Percentiles rank a stretch among this genome's conserved stretches.
Evolutionary conservation across 768 basidiomycete species (phyloP).

Genomic region (Tylopilus rubrobrunneus): DNA sequence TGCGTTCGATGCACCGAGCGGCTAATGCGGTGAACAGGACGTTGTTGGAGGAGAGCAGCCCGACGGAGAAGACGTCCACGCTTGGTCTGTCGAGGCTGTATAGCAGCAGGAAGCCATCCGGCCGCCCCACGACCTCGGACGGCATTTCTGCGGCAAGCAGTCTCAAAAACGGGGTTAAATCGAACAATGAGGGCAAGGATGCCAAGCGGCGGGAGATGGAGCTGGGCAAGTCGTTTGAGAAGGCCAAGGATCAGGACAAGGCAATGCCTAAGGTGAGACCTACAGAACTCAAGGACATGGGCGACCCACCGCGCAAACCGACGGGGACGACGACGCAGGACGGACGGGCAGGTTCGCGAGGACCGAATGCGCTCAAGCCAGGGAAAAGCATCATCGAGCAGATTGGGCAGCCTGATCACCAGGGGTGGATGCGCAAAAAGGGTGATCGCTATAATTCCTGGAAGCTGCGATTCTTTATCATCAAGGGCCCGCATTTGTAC

Average conservation of each 20-base stretch:
- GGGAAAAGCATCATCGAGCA: constrained; percentile 81
- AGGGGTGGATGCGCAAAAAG: constrained; percentile 95
- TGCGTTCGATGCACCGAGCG: background rate
- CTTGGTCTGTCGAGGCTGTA: constrained; percentile 51
- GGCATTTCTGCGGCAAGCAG: constrained; percentile 17
- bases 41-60: constrained; percentile 31
- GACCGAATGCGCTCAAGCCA: constrained; percentile 42
- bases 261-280: constrained; percentile 11
- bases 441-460: constrained; percentile 90
- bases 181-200: constrained; percentile 15
- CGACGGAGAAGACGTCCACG: constrained; percentile 43
- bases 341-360: constrained; percentile 16
- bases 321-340: constrained; percentile 34
- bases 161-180: constrained; percentile 22
- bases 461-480: constrained; percentile 88
- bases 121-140: constrained; percentile 40
- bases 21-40: constrained; percentile 21
- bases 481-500: constrained; percentile 91
- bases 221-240: constrained; percentile 25
- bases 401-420: constrained; percentile 86
- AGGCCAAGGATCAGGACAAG: constrained; percentile 19
- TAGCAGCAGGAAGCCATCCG: constrained; percentile 39
- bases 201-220: constrained; percentile 15
- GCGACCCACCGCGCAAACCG: constrained; percentile 53
- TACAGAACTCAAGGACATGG: constrained; percentile 31